These are phyloP conservation scores for Parasarocladium wereldwijsianum DNA, from an alignment of 2,329 filamentous ascomycete genomes.

Conservation along the genomic window DNA sequence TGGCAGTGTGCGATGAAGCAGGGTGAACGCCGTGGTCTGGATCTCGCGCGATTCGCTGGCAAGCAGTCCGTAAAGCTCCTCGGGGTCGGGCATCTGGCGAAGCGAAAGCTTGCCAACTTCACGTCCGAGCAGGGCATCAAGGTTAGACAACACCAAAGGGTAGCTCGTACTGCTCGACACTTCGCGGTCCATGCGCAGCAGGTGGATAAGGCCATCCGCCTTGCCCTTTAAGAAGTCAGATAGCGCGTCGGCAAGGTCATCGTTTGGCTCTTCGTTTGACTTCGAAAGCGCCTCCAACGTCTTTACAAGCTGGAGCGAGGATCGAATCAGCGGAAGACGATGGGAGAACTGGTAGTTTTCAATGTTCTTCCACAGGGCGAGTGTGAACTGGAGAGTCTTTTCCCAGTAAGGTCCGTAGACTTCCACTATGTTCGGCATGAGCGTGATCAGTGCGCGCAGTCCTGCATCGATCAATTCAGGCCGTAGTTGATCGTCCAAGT, in stretches of 20 bases:
- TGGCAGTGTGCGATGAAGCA: conserved; percentile 72
- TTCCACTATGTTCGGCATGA: conserved; percentile 62
- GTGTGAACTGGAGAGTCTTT: conserved; percentile 42
- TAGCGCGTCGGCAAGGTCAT: conserved; percentile 69
- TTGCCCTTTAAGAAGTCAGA: conserved; percentile 41
- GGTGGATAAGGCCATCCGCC: conserved; percentile 41
- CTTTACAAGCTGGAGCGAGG: conserved; percentile 57
- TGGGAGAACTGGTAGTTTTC: conserved; percentile 26
- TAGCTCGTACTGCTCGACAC: conserved; percentile 45
- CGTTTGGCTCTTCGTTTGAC: conserved; percentile 59
- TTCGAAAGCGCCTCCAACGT: conserved; percentile 46
- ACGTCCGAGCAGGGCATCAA: conserved; percentile 60
- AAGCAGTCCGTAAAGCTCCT: conserved; percentile 60
- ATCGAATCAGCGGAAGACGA: conserved; percentile 49
- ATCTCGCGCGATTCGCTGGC: conserved; percentile 61
- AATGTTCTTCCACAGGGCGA: conserved; percentile 39
- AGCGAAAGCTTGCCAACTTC: conserved; percentile 51
- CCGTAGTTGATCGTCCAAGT: conserved; percentile 29
- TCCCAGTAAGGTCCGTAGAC: conserved; percentile 87
- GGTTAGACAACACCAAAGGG: conserved; percentile 58
- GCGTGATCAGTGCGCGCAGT: conserved; percentile 27
- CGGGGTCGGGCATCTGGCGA: conserved; percentile 45
- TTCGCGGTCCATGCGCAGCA: conserved; percentile 41
- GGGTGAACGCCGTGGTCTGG: conserved; percentile 64
- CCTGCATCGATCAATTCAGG: conserved; percentile 16